These are phyloP conservation scores for Cadophora malorum DNA, from an alignment of 2,329 filamentous ascomycete genomes.

Conservation along the genomic window DNA sequence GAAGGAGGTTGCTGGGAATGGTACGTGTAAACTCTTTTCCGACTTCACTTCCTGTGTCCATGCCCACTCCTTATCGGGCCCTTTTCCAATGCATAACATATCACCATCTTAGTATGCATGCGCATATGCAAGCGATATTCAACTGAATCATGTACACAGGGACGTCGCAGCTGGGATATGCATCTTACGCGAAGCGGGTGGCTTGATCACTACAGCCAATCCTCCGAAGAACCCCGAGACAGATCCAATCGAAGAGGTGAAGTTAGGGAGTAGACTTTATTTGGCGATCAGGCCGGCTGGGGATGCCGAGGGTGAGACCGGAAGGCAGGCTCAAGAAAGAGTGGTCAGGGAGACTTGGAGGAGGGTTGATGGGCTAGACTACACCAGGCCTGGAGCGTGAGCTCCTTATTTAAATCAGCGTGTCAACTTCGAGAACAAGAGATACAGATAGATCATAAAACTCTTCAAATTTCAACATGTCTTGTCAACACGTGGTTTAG, in stretches of 20 bases:
- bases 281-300: slow-evolving; percentile 75
- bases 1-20: slow-evolving; percentile 84
- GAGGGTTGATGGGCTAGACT: slow-evolving; percentile 70
- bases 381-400: slow-evolving; percentile 66
- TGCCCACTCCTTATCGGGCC: not conserved
- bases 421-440: not conserved
- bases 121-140: not conserved
- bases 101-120: slow-evolving; percentile 1
- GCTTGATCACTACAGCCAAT: slow-evolving; percentile 76
- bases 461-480: not conserved
- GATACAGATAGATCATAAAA: not conserved
- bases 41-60: not conserved
- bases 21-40: slow-evolving; percentile 50
- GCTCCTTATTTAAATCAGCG: too few species aligned
- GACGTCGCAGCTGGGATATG: slow-evolving; percentile 79
- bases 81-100: not conserved
- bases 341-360: slow-evolving; percentile 76
- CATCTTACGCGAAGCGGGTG: slow-evolving; percentile 75
- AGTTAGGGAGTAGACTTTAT: slow-evolving; percentile 72
- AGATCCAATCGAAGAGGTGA: slow-evolving; percentile 63
- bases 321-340: slow-evolving; percentile 70
- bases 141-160: slow-evolving; percentile 47
- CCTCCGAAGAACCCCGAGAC: slow-evolving; percentile 64
- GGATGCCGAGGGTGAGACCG: slow-evolving; percentile 64
- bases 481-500: not conserved